Base-by-base conservation (phyloP, 2,329 filamentous ascomycete species). In the Aspergillus terreus region DNA sequence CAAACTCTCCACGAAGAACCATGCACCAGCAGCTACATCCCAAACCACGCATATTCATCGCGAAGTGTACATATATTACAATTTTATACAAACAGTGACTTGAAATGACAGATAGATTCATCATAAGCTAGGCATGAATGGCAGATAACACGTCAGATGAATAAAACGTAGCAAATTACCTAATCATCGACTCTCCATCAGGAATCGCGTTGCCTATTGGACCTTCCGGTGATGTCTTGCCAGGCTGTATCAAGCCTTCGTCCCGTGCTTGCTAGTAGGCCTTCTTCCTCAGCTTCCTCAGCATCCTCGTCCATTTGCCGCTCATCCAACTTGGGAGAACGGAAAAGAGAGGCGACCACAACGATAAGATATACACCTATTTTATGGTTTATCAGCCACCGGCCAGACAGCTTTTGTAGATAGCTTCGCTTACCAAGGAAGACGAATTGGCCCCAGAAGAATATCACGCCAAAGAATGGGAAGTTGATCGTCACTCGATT, bases 391-490 rank as follows among this genome's bases (percentile, higher is more conserved):
- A 5, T 41, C 19, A 32, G 23, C 27, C 23, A 44, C 10, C n/a
- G 5, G 25, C 6, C 17, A 6, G 6, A 4, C 17, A 5, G 21
- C n/a, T 23, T 2, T n/a, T 15, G 43, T n/a, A 32, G 11, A 9
- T 32, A 27, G 42, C 17, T 19, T 5, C 25, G 33, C 66, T 60
- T 69, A 76, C 76, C 87, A 41, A 99, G 73, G 74, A 99, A 97
- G 11, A 82, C 88, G 66, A 96, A 97, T 64, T 99, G 94, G 0
- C 91, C 89, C 91, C 92, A 99, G 71, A 97, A 99, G 60, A 90
- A 82, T n/a, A 97, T 76, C 10, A 87, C 84, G 10, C 94, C 94
- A 65, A 99, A 95, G 67, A 96, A 90, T 5, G 94, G 92, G 80
- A 94, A 99, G 67, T 95, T 96, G 65, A 96, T 82, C 19, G 89